Evolutionary conservation across 2,329 filamentous ascomycete species (phyloP).

Genomic region (Aspergillus calidoustus): DNA sequence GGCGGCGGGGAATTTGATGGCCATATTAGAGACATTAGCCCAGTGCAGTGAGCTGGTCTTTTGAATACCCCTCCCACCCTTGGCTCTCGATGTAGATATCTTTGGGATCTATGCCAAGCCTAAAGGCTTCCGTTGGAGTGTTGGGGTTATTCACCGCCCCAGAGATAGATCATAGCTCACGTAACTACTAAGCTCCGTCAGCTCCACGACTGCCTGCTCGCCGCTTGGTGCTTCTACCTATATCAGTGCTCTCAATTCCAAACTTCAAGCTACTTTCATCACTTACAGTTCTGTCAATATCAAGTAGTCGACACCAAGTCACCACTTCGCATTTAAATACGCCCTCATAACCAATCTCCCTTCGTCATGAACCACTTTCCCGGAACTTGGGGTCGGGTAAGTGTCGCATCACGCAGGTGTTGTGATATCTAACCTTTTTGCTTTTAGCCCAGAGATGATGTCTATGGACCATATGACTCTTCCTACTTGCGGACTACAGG

Average conservation of each 20-base stretch:
- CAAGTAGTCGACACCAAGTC: not conserved
- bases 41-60: not conserved
- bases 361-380: constrained; percentile 67
- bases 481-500: constrained; percentile 74
- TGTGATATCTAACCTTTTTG: constrained; percentile 42
- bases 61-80: not conserved
- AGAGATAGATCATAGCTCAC: constrained; percentile 20
- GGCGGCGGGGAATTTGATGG: not conserved
- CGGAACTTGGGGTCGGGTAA: constrained; percentile 68
- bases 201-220: constrained; percentile 42
- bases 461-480: constrained; percentile 91
- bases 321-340: not conserved
- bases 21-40: not conserved
- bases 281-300: not conserved
- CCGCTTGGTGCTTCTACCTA: constrained; percentile 2
- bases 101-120: not conserved
- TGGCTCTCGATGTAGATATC: not conserved
- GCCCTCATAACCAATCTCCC: not conserved
- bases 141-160: constrained; percentile 17
- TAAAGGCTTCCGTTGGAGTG: not conserved
- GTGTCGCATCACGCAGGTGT: constrained; percentile 22
- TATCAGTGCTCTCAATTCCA: constrained; percentile 23
- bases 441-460: constrained; percentile 86
- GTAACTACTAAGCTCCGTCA: constrained; percentile 40
- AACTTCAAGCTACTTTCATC: constrained; percentile 19